Conservation (phyloP, 2,329 filamentous ascomycete species). For the Fusarium dimerum region DNA sequence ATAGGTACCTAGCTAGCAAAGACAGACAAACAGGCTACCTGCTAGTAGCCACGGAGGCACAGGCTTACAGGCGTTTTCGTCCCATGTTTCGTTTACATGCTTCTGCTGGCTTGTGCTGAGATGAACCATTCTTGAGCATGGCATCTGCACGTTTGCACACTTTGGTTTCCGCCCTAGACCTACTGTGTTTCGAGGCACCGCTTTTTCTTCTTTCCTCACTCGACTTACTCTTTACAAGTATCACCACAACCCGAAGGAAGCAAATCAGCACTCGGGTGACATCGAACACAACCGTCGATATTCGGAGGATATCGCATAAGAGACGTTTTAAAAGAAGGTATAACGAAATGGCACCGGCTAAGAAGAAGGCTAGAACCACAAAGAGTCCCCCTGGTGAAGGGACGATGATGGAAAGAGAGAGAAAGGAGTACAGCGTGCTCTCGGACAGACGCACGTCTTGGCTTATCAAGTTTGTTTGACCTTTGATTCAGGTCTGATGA, state of each 20-base stretch:
- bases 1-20: neutral
- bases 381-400: constrained; percentile 15
- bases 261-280: neutral
- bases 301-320: too few relatives aligned
- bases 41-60: too few relatives aligned
- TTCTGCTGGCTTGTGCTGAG: neutral
- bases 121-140: neutral
- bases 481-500: too few relatives aligned
- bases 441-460: constrained; percentile 36
- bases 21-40: too few relatives aligned
- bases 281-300: too few relatives aligned
- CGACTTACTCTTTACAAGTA: neutral
- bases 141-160: neutral
- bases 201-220: neutral
- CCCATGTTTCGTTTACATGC: neutral
- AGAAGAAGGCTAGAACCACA: constrained; percentile 24
- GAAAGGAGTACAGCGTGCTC: constrained; percentile 27
- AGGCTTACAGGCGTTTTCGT: neutral
- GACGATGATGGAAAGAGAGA: constrained; percentile 3
- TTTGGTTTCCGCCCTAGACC: neutral
- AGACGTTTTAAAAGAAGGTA: too few relatives aligned
- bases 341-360: neutral
- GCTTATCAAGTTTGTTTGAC: constrained; percentile 32
- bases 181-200: neutral
- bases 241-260: too few relatives aligned